Evolutionary conservation across 176 grass and related monocot species (phyloP).

Genomic region (Avena insularis): DNA sequence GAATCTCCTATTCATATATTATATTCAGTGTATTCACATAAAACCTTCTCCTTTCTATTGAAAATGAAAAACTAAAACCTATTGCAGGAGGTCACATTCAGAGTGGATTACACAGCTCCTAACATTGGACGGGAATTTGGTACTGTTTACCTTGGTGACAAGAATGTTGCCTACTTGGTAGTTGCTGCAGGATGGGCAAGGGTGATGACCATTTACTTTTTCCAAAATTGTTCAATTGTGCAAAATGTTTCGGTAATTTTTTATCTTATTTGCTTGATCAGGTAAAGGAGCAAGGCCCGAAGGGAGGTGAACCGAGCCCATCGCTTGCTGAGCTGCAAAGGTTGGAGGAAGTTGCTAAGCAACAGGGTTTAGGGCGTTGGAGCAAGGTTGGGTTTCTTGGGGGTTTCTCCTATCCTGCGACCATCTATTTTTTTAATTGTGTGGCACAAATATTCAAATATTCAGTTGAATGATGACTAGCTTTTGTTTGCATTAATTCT

Average conservation of each 20-base stretch:
- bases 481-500: conserved; percentile 34
- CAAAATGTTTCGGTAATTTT: conserved; percentile 18
- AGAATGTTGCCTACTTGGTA: conserved; percentile 78
- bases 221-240: not conserved
- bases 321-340: conserved; percentile 66
- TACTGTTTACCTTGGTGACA: conserved; percentile 86
- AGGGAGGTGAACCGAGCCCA: conserved; percentile 74
- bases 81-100: conserved; percentile 87
- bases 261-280: conserved; percentile 44
- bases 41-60: not conserved
- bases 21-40: not conserved
- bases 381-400: conserved; percentile 67
- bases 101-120: conserved; percentile 86
- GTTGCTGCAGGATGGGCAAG: conserved; percentile 95
- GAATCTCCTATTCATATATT: conserved; percentile 7
- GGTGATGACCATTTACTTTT: conserved; percentile 46
- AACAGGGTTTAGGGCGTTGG: conserved; percentile 94
- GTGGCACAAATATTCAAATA: conserved; percentile 1
- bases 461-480: not conserved
- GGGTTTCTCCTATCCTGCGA: not conserved
- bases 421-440: conserved; percentile 17
- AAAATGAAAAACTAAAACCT: conserved; percentile 35
- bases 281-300: conserved; percentile 82
- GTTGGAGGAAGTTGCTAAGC: conserved; percentile 88
- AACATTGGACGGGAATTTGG: conserved; percentile 93